Evolutionary conservation across 805 yeast genomes (phyloP).

Genomic region (Priceomyces carsonii): DNA sequence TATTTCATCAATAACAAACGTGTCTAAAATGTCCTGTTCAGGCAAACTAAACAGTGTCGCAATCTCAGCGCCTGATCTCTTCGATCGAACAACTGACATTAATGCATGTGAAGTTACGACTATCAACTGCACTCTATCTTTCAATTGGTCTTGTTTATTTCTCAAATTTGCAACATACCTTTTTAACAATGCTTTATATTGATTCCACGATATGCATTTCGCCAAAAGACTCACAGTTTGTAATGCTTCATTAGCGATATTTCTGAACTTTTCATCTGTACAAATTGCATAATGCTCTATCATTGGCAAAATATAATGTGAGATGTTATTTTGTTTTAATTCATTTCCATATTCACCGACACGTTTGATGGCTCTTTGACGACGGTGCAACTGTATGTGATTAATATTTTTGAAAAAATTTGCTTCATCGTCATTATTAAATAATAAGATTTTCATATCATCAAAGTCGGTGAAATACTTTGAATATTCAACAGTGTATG

Average conservation of each 20-base stretch:
- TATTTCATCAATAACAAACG: constrained; percentile 53
- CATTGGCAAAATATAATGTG: constrained; percentile 82
- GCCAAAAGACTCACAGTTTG: constrained; percentile 60
- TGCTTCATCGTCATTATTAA: constrained; percentile 73
- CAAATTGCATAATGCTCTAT: constrained; percentile 76
- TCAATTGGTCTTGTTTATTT: constrained; percentile 43
- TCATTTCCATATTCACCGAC: constrained; percentile 49
- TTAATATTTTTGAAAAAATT: constrained; percentile 74
- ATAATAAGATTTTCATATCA: constrained; percentile 66
- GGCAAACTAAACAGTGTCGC: constrained; percentile 30
- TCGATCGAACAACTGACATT: constrained; percentile 28
- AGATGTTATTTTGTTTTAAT: constrained; percentile 57
- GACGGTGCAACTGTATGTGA: constrained; percentile 83
- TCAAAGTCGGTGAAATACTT: constrained; percentile 50
- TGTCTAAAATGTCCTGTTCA: constrained; percentile 25
- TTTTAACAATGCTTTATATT: constrained; percentile 70
- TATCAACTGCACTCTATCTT: constrained; percentile 59
- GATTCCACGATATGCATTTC: constrained; percentile 69
- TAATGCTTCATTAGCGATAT: constrained; percentile 66
- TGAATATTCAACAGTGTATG: constrained; percentile 56
- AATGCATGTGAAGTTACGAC: constrained; percentile 57
- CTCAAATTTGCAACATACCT: constrained; percentile 59
- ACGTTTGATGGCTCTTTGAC: constrained; percentile 79
- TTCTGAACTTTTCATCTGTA: constrained; percentile 56
- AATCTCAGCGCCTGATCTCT: constrained; percentile 10